Evolutionary conservation across 2,329 filamentous ascomycete species (phyloP), one percentile per base, ranked within the genome.

Genomic region (Epichloe hybrida): DNA sequence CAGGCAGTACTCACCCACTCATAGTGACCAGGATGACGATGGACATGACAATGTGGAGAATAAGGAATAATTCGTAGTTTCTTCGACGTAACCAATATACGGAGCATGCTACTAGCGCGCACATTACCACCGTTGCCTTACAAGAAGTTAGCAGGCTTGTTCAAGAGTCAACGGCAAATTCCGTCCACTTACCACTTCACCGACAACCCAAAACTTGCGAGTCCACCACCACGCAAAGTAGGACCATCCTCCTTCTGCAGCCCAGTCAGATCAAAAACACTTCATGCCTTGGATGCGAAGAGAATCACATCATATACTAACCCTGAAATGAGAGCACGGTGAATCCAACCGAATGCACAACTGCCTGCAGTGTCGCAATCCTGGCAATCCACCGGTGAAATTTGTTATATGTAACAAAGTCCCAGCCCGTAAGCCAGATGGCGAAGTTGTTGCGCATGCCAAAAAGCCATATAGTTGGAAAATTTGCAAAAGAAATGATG

Each of bases 361-460:
- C 69, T 1, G 80, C 82, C 55, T 84, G 73, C 0, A 80, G 51
- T 0, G 81, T 81, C 5, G 80, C 73, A 2, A 84, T 70, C 17
- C 82, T 71, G 0, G 83, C 82, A 3, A 82, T 70, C 71, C 80
- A 81, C 0, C 83, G 76, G 62, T 86, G 83, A 49, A 85, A 84
- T 40, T 79, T 73, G 56, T 79, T 86, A 58, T 80, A 86, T 0
- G 79, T 80, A 2, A 73, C 72, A 60, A 83, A 85, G 11, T 77
- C 79, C 81, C 83, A 86, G 0, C 82, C 82, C 0, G 83, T 86
- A 0, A 80, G 60, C 79, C 79, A 83, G 50, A 84, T 67, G 15
- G 85, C 70, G 0, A 81, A 58, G 48, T 86, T 84, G 54, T 86
- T 87, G 9, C 83, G 71, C 59, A 79, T 77, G 0, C 76, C 78